These are phyloP conservation scores for Ascochyta koolunga DNA, from an alignment of 2,329 filamentous ascomycete genomes.

Conservation along the genomic window DNA sequence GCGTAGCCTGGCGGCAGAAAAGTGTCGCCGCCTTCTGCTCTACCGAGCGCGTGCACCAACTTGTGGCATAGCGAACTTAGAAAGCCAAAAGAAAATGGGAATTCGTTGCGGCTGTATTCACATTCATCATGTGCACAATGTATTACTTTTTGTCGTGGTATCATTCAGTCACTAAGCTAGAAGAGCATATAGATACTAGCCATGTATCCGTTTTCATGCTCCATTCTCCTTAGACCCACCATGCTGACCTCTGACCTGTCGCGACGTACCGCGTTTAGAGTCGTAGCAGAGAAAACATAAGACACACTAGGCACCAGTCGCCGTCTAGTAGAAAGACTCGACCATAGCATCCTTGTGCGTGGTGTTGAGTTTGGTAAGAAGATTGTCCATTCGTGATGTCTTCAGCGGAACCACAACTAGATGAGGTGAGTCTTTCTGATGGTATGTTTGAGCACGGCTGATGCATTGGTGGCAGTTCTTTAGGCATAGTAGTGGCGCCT, in stretches of 20 bases:
- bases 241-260: background rate
- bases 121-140: background rate
- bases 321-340: conserved; percentile 89
- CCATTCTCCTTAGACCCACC: conserved; percentile 15
- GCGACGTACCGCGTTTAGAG: background rate
- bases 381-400: no score
- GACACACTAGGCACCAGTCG: background rate
- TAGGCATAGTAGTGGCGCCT: no score
- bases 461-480: no score
- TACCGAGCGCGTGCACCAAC: background rate
- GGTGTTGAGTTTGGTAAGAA: no score
- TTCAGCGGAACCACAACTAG: no score
- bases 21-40: conserved; percentile 5
- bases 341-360: conserved; percentile 97
- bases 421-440: no score
- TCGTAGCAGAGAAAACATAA: conserved; percentile 1
- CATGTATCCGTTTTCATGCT: conserved; percentile 25
- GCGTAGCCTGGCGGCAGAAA: conserved; percentile 14
- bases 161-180: conserved; percentile 35
- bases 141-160: conserved; percentile 22
- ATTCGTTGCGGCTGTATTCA: no score
- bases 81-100: background rate
- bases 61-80: background rate
- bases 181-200: conserved; percentile 21
- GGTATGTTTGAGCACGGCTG: no score